phyloP scores from a whole-genome alignment of 352 stramenopile species.

The Blastocystis sp. region DNA sequence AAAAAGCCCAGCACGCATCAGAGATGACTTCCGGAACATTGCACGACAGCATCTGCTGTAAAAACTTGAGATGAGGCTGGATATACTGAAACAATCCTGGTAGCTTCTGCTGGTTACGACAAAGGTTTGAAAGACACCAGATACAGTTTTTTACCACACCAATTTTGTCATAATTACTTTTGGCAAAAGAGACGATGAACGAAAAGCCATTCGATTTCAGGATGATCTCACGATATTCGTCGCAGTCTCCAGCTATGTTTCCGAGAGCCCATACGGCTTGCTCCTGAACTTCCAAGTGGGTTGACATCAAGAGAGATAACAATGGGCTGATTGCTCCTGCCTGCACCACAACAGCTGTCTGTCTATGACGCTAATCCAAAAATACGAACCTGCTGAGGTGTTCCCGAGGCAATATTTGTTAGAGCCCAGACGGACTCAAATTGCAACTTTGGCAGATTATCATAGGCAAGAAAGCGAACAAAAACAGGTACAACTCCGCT shows the following conservation, averaged over 20 bases:
- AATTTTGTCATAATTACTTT: not conserved
- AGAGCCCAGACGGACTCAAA: slow-evolving; percentile 98
- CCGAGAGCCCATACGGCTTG: slow-evolving; percentile 94
- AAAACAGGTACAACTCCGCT: slow-evolving; percentile 92
- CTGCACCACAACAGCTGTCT: slow-evolving; percentile 91
- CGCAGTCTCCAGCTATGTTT: slow-evolving; percentile 96
- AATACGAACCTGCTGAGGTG: slow-evolving; percentile 75
- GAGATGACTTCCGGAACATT: slow-evolving; percentile 96
- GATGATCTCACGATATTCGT: slow-evolving; percentile 63
- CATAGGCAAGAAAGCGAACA: slow-evolving; percentile 90
- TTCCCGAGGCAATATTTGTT: slow-evolving; percentile 97
- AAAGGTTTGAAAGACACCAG: slow-evolving; percentile 98
- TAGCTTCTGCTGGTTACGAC: slow-evolving; percentile 80
- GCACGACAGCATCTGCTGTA: slow-evolving; percentile 93
- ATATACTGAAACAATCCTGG: not conserved
- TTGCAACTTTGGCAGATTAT: slow-evolving; percentile 85
- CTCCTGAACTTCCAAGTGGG: slow-evolving; percentile 70
- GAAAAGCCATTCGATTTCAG: slow-evolving; percentile 34
- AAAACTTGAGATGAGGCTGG: slow-evolving; percentile 73
- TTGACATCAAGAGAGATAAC: slow-evolving; percentile 84
- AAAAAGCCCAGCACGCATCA: slow-evolving; percentile 97
- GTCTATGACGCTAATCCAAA: not conserved
- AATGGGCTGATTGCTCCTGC: slow-evolving; percentile 93
- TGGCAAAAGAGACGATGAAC: not conserved
- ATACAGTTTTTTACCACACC: slow-evolving; percentile 35